Evolutionary conservation across 2,329 filamentous ascomycete genomes (phyloP).

Genomic region (Plectosphaerella sp.): DNA sequence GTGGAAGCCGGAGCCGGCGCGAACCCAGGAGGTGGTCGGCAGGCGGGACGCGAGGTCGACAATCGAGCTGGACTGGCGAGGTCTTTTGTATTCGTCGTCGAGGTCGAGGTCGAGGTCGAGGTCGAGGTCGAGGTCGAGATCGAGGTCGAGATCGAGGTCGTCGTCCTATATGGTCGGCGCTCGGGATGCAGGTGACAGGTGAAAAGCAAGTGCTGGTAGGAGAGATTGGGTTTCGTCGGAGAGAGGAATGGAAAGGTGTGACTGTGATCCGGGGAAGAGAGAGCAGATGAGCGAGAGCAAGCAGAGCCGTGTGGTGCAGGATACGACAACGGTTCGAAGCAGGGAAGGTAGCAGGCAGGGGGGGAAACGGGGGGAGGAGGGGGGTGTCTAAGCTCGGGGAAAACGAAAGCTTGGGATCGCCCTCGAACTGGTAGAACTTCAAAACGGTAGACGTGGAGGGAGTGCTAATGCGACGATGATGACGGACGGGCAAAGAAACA

Average conservation of each 20-base stretch:
- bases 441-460: background rate
- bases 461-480: background rate
- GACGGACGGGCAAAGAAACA: background rate
- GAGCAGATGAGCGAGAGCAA: conserved; percentile 10
- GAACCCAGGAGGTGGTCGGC: too few relatives aligned
- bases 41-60: background rate
- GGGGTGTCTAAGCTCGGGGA: conserved; percentile 3
- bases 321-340: too few relatives aligned
- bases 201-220: too few relatives aligned
- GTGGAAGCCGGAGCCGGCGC: too few relatives aligned
- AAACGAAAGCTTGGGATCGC: background rate
- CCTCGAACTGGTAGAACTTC: background rate
- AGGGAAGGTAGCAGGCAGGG: too few relatives aligned
- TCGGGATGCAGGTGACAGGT: too few relatives aligned
- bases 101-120: too few relatives aligned
- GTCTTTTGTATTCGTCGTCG: too few relatives aligned
- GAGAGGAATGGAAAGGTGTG: background rate
- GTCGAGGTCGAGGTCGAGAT: too few relatives aligned
- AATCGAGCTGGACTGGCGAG: conserved; percentile 3
- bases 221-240: conserved; percentile 5
- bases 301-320: conserved; percentile 4
- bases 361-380: conserved; percentile 12
- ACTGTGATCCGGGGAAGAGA: background rate
- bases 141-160: too few relatives aligned
- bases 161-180: too few relatives aligned